Percentiles rank a stretch among this genome's conserved stretches.
phyloP scores from a whole-genome alignment of 306 rosid genomes.

The Argentina anserina region DNA sequence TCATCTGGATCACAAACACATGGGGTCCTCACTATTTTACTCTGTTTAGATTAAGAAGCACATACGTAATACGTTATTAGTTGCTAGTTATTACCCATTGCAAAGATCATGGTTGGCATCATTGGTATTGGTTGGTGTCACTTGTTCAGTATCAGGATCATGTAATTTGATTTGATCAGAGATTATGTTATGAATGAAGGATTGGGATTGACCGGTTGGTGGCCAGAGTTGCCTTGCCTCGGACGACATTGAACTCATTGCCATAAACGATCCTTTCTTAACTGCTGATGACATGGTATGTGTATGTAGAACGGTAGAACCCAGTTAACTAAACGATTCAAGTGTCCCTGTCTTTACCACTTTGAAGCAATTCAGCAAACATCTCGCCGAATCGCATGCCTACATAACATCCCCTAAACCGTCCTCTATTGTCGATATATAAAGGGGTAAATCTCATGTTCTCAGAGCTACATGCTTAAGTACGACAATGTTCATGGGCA shows the following conservation, averaged over 20 bases:
- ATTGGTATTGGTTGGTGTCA: slow-evolving; percentile 46
- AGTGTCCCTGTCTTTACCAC: background rate
- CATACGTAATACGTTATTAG: no score
- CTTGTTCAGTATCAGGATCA: background rate
- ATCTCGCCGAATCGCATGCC: background rate
- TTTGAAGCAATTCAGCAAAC: background rate
- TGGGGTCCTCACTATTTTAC: background rate
- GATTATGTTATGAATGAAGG: slow-evolving; percentile 33
- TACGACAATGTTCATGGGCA: slow-evolving; percentile 43
- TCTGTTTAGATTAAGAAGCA: background rate
- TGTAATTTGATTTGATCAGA: background rate
- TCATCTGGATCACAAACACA: background rate
- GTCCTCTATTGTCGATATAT: background rate
- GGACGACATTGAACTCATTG: slow-evolving; percentile 68
- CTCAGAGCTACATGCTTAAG: slow-evolving; percentile 55
- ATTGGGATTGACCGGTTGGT: slow-evolving; percentile 63
- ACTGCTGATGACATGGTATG: slow-evolving; percentile 51
- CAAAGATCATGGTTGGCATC: slow-evolving; percentile 74
- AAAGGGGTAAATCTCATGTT: background rate
- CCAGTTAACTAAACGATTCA: background rate
- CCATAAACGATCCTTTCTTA: slow-evolving; percentile 60
- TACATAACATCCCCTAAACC: background rate
- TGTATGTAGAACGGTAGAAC: background rate
- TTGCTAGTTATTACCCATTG: slow-evolving; percentile 40
- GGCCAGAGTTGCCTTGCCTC: slow-evolving; percentile 61